Evolutionary conservation across 2,329 filamentous ascomycete genomes (phyloP).

Genomic region (Sclerotinia glacialis): DNA sequence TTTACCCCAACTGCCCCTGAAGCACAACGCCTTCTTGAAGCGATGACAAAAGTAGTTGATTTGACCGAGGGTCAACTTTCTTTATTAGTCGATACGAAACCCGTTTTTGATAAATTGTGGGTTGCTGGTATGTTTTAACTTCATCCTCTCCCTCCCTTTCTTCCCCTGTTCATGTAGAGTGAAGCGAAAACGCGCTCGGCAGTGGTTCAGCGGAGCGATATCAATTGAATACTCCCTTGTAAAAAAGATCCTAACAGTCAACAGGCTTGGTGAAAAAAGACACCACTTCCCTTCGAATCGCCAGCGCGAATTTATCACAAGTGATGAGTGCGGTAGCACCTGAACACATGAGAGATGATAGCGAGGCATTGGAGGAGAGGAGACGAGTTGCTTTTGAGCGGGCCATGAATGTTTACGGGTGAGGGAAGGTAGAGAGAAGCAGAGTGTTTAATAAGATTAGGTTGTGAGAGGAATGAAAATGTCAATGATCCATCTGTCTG

Average conservation of each 20-base stretch:
- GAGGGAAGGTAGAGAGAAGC: background rate
- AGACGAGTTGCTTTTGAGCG: background rate
- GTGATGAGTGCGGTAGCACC: background rate
- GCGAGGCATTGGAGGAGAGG: background rate
- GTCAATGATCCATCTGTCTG: background rate
- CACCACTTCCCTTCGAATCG: background rate
- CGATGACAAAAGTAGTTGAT: conserved; percentile 1
- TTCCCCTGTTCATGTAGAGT: too few relatives aligned
- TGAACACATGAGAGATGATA: background rate
- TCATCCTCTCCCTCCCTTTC: too few relatives aligned
- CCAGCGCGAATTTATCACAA: background rate
- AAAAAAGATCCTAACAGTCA: too few relatives aligned
- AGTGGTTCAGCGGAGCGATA: too few relatives aligned
- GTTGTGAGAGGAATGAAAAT: background rate
- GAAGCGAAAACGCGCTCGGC: too few relatives aligned
- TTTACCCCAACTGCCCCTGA: background rate
- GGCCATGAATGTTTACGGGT: background rate
- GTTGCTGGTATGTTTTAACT: background rate
- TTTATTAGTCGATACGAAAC: background rate
- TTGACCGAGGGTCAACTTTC: conserved; percentile 5
- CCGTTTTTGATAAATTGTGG: conserved; percentile 15
- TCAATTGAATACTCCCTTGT: too few relatives aligned
- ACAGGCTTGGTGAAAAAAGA: background rate
- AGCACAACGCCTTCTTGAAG: background rate
- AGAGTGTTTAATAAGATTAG: background rate